phyloP scores from a whole-genome alignment of 2,329 filamentous ascomycete species.

The Claviceps sorghi region DNA sequence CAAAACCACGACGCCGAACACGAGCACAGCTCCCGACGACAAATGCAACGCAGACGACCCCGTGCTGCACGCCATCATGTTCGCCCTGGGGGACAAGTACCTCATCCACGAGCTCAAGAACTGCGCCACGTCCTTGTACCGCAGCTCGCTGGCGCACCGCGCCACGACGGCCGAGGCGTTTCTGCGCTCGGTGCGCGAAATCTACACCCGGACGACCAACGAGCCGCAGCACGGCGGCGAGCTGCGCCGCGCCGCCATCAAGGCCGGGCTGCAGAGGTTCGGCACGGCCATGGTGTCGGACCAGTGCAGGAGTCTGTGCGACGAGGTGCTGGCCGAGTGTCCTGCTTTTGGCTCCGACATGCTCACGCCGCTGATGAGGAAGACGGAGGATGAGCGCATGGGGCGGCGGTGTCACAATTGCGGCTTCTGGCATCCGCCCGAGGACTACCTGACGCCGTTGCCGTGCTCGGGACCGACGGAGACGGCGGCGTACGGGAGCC shows the following conservation, averaged over 20 bases:
- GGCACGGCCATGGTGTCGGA: neutral
- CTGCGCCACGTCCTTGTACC: neutral
- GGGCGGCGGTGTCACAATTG: neutral
- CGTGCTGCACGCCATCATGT: slow-evolving; percentile 1
- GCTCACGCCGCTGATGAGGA: slow-evolving; percentile 1
- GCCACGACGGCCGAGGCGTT: neutral
- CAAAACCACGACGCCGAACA: neutral
- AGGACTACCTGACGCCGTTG: neutral
- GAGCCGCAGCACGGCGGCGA: neutral
- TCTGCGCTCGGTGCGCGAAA: neutral
- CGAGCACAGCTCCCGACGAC: neutral
- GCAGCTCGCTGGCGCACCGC: neutral
- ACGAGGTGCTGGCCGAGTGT: neutral
- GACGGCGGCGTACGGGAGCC: neutral
- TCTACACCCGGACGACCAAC: neutral
- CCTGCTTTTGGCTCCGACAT: neutral
- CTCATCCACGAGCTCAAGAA: neutral
- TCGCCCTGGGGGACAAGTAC: neutral
- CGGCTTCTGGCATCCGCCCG: neutral
- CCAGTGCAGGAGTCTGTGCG: neutral
- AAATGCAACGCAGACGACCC: neutral
- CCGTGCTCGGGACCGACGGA: neutral
- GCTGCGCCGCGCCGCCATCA: neutral
- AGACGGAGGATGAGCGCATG: neutral
- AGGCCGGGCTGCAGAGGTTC: neutral